Conservation (phyloP, 2,329 filamentous ascomycete species). For the Penicillium sp. region DNA sequence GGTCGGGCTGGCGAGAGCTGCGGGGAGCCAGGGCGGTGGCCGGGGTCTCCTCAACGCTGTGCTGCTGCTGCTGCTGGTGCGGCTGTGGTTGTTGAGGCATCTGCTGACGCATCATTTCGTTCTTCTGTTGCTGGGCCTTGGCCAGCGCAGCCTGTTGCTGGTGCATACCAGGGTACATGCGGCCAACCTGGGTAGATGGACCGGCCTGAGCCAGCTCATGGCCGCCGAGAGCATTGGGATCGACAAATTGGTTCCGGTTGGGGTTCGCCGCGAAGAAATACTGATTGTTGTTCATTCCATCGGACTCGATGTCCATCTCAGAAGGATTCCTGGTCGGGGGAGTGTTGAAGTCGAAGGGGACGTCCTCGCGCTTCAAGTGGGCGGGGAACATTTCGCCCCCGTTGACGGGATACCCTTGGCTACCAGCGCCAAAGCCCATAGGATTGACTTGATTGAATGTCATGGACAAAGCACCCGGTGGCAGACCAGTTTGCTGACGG, state of each 20-base stretch:
- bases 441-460: conserved; percentile 61
- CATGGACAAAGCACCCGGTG: conserved; percentile 73
- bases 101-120: conserved; percentile 54
- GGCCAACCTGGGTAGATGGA: conserved; percentile 55
- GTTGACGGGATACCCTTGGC: conserved; percentile 46
- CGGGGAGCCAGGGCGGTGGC: conserved; percentile 29
- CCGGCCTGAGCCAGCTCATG: conserved; percentile 53
- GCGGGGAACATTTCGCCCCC: conserved; percentile 53
- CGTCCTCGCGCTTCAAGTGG: conserved; percentile 34
- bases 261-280: conserved; percentile 57
- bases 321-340: conserved; percentile 53
- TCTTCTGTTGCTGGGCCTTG: conserved; percentile 62
- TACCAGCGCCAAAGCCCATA: conserved; percentile 35
- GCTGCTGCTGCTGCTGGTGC: conserved; percentile 26
- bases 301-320: conserved; percentile 64
- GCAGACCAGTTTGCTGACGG: conserved; percentile 90
- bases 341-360: conserved; percentile 63
- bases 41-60: conserved; percentile 26
- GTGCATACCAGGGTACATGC: conserved; percentile 90
- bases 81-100: conserved; percentile 26
- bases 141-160: conserved; percentile 76
- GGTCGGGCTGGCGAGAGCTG: conserved; percentile 49
- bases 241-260: conserved; percentile 54
- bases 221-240: conserved; percentile 65
- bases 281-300: conserved; percentile 54